phyloP scores from a whole-genome alignment of 768 basidiomycete species.

The Glaciozyma antarctica region DNA sequence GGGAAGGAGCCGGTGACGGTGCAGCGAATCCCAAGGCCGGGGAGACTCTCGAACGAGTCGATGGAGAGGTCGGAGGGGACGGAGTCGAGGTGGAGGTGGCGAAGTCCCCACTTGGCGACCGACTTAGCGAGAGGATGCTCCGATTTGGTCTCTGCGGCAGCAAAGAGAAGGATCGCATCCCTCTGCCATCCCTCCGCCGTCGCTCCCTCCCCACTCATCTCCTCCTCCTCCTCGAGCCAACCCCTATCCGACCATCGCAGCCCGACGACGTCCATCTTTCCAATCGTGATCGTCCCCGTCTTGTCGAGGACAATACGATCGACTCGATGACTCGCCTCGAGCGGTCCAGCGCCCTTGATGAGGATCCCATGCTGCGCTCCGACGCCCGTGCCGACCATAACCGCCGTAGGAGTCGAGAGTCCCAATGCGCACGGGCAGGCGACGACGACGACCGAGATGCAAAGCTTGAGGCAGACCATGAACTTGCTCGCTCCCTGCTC shows the following conservation, averaged over 20 bases:
- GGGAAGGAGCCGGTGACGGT: constrained; percentile 42
- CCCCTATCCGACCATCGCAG: constrained; percentile 54
- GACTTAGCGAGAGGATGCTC: constrained; percentile 96
- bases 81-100: constrained; percentile 46
- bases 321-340: constrained; percentile 80
- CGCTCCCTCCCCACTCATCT: background rate
- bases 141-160: constrained; percentile 77
- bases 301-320: constrained; percentile 84
- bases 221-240: constrained; percentile 5
- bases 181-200: constrained; percentile 16
- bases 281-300: constrained; percentile 92
- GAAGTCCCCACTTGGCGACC: constrained; percentile 70
- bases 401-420: constrained; percentile 90
- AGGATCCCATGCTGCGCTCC: constrained; percentile 94
- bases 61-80: constrained; percentile 51
- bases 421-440: constrained; percentile 97
- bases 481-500: constrained; percentile 68
- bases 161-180: constrained; percentile 64
- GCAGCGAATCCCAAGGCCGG: constrained; percentile 80
- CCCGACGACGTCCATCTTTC: constrained; percentile 74
- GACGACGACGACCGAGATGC: constrained; percentile 94
- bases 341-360: constrained; percentile 90
- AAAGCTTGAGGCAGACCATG: constrained; percentile 87
- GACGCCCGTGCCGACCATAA: constrained; percentile 98
- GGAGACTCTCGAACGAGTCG: constrained; percentile 70